phyloP scores from a whole-genome alignment of 1,139 yeast species.

The Geotrichum citri-aurantii region DNA sequence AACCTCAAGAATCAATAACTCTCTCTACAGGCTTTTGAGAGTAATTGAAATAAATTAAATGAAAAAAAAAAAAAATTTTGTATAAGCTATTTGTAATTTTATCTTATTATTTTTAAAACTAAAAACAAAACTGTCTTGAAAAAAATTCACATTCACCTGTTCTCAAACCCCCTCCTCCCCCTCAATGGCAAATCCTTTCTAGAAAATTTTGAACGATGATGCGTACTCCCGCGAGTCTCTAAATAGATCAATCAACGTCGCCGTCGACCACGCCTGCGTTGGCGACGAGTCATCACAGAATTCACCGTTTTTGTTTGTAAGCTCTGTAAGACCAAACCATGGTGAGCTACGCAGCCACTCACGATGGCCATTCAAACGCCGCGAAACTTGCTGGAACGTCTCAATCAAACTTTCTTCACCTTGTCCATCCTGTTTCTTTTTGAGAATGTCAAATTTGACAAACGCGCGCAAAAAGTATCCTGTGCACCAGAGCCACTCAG shows the following conservation, averaged over 20 bases:
- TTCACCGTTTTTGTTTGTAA: conserved; percentile 83
- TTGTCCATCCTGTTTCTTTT: conserved; percentile 25
- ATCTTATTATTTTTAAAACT: too few species aligned
- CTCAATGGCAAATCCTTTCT: neutral
- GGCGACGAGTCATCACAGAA: conserved; percentile 84
- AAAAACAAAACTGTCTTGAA: neutral
- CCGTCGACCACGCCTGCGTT: conserved; percentile 94
- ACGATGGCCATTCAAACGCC: conserved; percentile 58
- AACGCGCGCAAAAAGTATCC: conserved; percentile 86
- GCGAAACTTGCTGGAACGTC: conserved; percentile 41
- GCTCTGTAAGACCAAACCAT: conserved; percentile 93
- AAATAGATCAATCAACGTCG: conserved; percentile 76
- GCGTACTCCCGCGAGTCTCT: conserved; percentile 43
- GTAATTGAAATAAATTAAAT: too few species aligned
- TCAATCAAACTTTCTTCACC: conserved; percentile 24
- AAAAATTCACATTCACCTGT: neutral
- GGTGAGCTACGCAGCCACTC: conserved; percentile 65
- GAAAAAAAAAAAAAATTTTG: neutral
- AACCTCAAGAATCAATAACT: too few species aligned
- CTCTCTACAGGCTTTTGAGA: too few species aligned
- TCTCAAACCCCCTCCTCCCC: neutral
- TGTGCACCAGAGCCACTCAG: conserved; percentile 94
- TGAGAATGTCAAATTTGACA: conserved; percentile 45
- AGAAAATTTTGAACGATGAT: neutral
- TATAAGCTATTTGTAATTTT: neutral